Evolutionary conservation across 768 basidiomycete species (phyloP), one percentile per base, ranked within the genome.

Genomic region (Tulasnella sp.): DNA sequence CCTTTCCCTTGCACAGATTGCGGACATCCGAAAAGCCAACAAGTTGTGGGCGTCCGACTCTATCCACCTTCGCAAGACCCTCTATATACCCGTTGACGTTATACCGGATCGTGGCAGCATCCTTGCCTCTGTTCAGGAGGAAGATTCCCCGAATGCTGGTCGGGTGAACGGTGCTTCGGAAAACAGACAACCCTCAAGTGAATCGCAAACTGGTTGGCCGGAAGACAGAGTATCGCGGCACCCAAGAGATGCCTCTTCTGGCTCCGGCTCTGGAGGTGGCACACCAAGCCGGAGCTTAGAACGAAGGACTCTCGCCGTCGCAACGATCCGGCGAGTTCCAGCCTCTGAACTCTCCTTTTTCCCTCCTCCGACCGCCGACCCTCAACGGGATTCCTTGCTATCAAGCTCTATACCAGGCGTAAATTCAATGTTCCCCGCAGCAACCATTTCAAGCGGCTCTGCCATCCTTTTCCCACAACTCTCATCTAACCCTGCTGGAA

Each of bases 31-130:
- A 69, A 87, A 90, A 79, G 90, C 91, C 69, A 99, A 99, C 82
- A 93, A 96, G 79, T 85, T 99, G 9, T 99, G 97, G 97, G 82
- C 94, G 7, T 91, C 93, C 8, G 97, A 99, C 81, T 88, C 94
- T 0, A 92, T 99, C 67, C 94, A 97, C 83, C 87, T 96, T 40
- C 91, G 96, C 37, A 89, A 90, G 67, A 85, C 49, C 25, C 75
- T 78, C 68, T 77, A 78, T 17, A 78, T 78, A 40, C 77, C 77
- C 0, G 42, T 78, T 14, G 77, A 78, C 34, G 68, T 29, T 29
- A 31, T 37, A 22, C 45, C 72, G 58, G 37, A 58, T 17, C 25
- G 42, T 17, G 14, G 42, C 19, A 17, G 15, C 42, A 17, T 45
- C 19, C 42, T 45, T 19, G 42, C 42, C 19, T 45, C 42, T 45